A percentile compares a stretch with the other conserved stretches of the same genome.
These are phyloP conservation scores for Calvatia gigantea DNA, from an alignment of 768 basidiomycete genomes.

Conservation along the genomic window DNA sequence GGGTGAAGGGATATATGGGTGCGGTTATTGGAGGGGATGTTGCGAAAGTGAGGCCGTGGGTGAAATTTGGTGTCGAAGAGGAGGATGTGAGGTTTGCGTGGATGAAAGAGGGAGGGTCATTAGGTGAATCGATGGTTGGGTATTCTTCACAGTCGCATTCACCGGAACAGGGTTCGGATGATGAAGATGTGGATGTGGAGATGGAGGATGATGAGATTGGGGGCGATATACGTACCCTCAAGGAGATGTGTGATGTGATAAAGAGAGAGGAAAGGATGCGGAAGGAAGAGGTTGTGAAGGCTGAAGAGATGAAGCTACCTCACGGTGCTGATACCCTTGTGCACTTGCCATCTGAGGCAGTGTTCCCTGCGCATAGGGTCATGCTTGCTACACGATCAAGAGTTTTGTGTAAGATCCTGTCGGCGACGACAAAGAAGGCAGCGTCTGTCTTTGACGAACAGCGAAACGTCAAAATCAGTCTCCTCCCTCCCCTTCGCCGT, in stretches of 20 bases:
- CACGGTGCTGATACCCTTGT: constrained; percentile 67
- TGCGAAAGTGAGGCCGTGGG: constrained; percentile 61
- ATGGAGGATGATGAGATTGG: constrained; percentile 33
- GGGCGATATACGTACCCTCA: constrained; percentile 31
- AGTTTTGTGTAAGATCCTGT: constrained; percentile 41
- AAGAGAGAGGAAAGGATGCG: constrained; percentile 23
- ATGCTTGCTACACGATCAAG: constrained; percentile 62
- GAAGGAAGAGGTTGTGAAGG: constrained; percentile 13
- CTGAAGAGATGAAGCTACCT: constrained; percentile 21
- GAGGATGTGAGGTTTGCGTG: not conserved
- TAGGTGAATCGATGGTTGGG: not conserved
- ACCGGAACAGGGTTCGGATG: constrained; percentile 10
- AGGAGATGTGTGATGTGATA: constrained; percentile 31
- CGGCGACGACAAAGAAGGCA: not conserved
- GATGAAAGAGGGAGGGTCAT: not conserved
- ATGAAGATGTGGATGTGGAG: constrained; percentile 30
- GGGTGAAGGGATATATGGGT: constrained; percentile 37
- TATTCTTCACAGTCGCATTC: not conserved
- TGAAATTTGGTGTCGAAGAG: constrained; percentile 18
- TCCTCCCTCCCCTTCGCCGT: not conserved
- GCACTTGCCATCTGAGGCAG: constrained; percentile 33
- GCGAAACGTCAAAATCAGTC: constrained; percentile 14
- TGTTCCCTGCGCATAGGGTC: constrained; percentile 60
- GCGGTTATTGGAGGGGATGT: constrained; percentile 64
- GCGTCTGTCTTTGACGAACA: constrained; percentile 11